These are phyloP conservation scores for Claviceps arundinis DNA, from an alignment of 2,329 filamentous ascomycete species.

Conservation along the genomic window DNA sequence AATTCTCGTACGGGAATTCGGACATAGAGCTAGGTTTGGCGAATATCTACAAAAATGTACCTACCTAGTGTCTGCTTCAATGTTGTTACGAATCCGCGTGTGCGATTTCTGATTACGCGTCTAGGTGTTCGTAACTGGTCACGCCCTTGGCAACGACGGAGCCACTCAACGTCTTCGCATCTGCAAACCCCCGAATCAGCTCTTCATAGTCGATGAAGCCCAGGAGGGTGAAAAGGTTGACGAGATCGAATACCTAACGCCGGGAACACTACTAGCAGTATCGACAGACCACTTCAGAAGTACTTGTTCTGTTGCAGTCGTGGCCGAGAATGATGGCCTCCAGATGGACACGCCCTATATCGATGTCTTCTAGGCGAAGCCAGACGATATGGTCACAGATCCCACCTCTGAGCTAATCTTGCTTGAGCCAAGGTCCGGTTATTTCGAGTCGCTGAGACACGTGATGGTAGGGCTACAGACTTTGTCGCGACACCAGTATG, in stretches of 20 bases:
- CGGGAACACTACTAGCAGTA: conserved; percentile 40
- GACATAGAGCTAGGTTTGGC: conserved; percentile 39
- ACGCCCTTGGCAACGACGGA: conserved; percentile 49
- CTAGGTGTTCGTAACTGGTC: conserved; percentile 53
- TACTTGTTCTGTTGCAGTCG: conserved; percentile 54
- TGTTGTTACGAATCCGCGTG: not conserved
- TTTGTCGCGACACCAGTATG: conserved; percentile 39
- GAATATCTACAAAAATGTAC: conserved; percentile 56
- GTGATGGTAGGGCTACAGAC: conserved; percentile 59
- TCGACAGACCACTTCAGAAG: conserved; percentile 48
- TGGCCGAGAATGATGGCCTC: conserved; percentile 55
- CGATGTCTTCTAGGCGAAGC: conserved; percentile 57
- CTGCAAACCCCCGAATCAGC: conserved; percentile 58
- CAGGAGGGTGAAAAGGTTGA: conserved; percentile 41
- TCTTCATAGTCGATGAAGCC: conserved; percentile 25
- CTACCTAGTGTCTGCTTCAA: conserved; percentile 4
- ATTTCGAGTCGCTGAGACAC: conserved; percentile 65
- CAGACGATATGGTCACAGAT: conserved; percentile 51
- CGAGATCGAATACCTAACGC: conserved; percentile 36
- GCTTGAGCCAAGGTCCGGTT: conserved; percentile 61
- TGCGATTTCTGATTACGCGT: not conserved
- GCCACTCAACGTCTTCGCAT: conserved; percentile 30
- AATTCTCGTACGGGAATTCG: not conserved
- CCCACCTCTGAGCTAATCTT: conserved; percentile 59
- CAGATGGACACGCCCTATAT: conserved; percentile 26